Conservation (phyloP, 495 filamentous ascomycete genomes). For the Margaritispora aquatica region DNA sequence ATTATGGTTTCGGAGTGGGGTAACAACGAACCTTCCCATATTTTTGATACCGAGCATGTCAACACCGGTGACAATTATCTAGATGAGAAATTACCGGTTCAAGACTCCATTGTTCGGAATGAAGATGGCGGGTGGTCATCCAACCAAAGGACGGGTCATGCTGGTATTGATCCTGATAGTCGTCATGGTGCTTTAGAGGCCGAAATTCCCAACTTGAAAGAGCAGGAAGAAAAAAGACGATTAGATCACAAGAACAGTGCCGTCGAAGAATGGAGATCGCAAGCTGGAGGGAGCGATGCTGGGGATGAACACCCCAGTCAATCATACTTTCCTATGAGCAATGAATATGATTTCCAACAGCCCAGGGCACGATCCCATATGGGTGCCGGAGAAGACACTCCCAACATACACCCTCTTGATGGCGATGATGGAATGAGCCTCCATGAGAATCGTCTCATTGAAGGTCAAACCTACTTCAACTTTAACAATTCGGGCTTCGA, state of each 20-base stretch:
- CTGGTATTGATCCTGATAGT: conserved; percentile 22
- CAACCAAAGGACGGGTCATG: conserved; percentile 21
- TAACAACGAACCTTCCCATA: not conserved
- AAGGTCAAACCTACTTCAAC: conserved; percentile 41
- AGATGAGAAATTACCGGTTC: not conserved
- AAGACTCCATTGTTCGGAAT: not conserved
- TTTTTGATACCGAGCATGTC: not conserved
- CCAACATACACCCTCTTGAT: conserved; percentile 13
- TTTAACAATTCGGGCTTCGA: conserved; percentile 32
- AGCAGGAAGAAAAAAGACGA: conserved; percentile 22
- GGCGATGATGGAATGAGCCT: conserved; percentile 20
- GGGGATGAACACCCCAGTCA: conserved; percentile 8
- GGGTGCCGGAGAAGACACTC: conserved; percentile 5
- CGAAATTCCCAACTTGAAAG: conserved; percentile 22
- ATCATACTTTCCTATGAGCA: conserved; percentile 10
- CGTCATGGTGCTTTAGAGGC: conserved; percentile 14
- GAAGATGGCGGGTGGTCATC: conserved; percentile 18
- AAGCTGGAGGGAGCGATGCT: conserved; percentile 15
- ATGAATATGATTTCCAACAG: not conserved
- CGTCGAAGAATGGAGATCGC: conserved; percentile 23
- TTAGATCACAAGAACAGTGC: conserved; percentile 21
- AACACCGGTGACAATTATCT: too few relatives aligned
- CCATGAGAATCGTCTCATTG: conserved; percentile 32
- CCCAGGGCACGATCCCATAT: not conserved
- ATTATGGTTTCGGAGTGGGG: conserved; percentile 45